Evolutionary conservation across 2,329 filamentous ascomycete genomes (phyloP), one percentile per base, ranked within the genome.

Genomic region (Whalleya microplaca): DNA sequence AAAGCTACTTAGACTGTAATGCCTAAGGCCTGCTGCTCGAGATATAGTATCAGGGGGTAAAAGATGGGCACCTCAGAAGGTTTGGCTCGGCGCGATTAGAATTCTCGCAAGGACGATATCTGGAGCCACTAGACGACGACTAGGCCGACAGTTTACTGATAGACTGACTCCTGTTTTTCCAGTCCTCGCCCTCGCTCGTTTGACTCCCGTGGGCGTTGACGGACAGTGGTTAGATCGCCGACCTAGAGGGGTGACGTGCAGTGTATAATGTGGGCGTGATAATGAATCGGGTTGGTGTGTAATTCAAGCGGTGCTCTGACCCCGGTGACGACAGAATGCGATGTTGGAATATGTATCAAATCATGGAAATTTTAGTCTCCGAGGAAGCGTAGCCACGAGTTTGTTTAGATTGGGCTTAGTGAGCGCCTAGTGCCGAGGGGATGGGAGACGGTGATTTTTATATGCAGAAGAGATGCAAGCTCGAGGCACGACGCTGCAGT

Each of bases 351-450:
- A 55, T 57, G 4, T 4, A 27, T n/a, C 52, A 61, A 55, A 51
- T 42, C n/a, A 19, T 58, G 49, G 53, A 56, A 64, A 59, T 53
- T 48, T 54, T 59, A 64, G 58, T 54, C 54, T 56, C 43, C 58
- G 47, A 64, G 50, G 55, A 55, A 55, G 60, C 56, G 56, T 61
- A 61, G 62, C 57, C 58, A 61, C 52, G 58, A 54, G 55, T 50
- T 58, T 48, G 67, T 65, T 69, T 68, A 68, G 67, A 63, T 63
- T 61, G 64, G 66, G 63, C 64, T 70, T 66, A 70, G 66, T 67
- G 66, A 66, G 61, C 66, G 64, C 32, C 67, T 70, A 70, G 68
- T 68, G 68, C 64, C 63, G 58, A 68, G 57, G 57, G 57, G 62
- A 65, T 64, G 63, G 65, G 63, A 58, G 58, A 64, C 63, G 63